Evolutionary conservation across 1,139 yeast species (phyloP).

Genomic region (Wickerhamiella pararugosa): DNA sequence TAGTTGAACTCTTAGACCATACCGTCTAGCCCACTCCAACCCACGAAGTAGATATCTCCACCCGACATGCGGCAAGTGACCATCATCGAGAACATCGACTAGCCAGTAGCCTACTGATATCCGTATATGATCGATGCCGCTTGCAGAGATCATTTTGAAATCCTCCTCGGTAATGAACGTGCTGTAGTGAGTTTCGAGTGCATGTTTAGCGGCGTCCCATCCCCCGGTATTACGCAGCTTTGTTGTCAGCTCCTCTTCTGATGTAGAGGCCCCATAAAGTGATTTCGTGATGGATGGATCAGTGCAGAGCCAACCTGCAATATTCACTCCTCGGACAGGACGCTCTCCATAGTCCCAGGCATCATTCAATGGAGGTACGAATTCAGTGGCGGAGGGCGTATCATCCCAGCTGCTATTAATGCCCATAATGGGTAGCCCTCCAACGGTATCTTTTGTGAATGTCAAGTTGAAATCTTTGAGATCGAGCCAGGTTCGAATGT

Average conservation of each 20-base stretch:
- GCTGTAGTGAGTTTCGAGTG: slow-evolving; percentile 52
- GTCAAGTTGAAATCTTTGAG: slow-evolving; percentile 25
- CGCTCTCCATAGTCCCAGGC: slow-evolving; percentile 33
- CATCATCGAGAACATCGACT: slow-evolving; percentile 48
- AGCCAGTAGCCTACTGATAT: slow-evolving; percentile 95
- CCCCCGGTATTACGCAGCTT: slow-evolving; percentile 35
- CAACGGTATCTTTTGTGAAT: slow-evolving; percentile 24
- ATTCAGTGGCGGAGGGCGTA: slow-evolving; percentile 17
- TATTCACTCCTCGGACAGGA: slow-evolving; percentile 59
- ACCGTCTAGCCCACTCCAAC: slow-evolving; percentile 51
- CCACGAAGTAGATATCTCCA: slow-evolving; percentile 57
- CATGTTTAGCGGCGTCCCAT: slow-evolving; percentile 23
- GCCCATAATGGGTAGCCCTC: slow-evolving; percentile 26
- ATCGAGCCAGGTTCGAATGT: slow-evolving; percentile 24
- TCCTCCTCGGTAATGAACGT: slow-evolving; percentile 63
- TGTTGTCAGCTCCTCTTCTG: slow-evolving; percentile 26
- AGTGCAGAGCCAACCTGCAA: slow-evolving; percentile 85
- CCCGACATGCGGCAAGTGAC: slow-evolving; percentile 64
- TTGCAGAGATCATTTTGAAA: slow-evolving; percentile 42
- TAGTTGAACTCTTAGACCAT: slow-evolving; percentile 61
- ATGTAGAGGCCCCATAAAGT: slow-evolving; percentile 32
- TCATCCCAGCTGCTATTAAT: slow-evolving; percentile 23
- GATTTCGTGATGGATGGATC: slow-evolving; percentile 80
- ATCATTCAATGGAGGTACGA: slow-evolving; percentile 20
- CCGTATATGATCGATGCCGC: slow-evolving; percentile 71